Evolutionary conservation across 139 green algal genomes (phyloP).

Genomic region (Closterium sp.): DNA sequence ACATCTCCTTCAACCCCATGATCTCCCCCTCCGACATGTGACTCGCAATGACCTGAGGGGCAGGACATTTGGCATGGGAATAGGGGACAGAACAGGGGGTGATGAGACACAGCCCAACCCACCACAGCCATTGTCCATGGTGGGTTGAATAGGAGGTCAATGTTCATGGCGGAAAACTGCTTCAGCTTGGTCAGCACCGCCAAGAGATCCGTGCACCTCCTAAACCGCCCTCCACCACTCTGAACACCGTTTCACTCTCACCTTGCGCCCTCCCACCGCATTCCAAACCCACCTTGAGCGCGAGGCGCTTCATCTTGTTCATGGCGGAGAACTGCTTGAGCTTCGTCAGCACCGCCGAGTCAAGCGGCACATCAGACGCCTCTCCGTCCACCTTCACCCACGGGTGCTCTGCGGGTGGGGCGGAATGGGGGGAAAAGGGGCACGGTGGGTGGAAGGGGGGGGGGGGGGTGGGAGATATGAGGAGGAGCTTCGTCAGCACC

Average conservation of each 20-base stretch:
- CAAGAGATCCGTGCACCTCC: too few relatives aligned
- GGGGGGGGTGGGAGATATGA: too few relatives aligned
- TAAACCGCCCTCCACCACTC: too few relatives aligned
- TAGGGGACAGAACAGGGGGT: too few relatives aligned
- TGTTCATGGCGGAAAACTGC: constrained; percentile 5
- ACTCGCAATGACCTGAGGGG: constrained; percentile 34
- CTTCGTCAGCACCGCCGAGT: constrained; percentile 80
- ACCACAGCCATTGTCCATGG: too few relatives aligned
- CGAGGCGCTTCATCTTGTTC: constrained; percentile 97
- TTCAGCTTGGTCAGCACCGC: neutral
- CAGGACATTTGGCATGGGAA: too few relatives aligned
- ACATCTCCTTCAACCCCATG: constrained; percentile 60
- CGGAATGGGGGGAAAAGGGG: too few relatives aligned
- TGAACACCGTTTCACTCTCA: neutral
- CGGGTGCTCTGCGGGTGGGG: constrained; percentile 64
- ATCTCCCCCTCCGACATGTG: constrained; percentile 58
- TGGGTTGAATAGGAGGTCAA: too few relatives aligned
- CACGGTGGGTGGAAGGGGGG: too few relatives aligned
- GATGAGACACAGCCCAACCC: too few relatives aligned
- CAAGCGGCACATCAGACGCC: constrained; percentile 72
- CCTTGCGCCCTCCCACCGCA: too few relatives aligned
- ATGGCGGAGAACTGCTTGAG: constrained; percentile 88
- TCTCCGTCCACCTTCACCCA: constrained; percentile 87
- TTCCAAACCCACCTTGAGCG: constrained; percentile 62
- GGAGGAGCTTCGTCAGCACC: constrained; percentile 70